Evolutionary conservation across 345 rosid genomes (phyloP).

Genomic region (Chamaenerion angustifolium): DNA sequence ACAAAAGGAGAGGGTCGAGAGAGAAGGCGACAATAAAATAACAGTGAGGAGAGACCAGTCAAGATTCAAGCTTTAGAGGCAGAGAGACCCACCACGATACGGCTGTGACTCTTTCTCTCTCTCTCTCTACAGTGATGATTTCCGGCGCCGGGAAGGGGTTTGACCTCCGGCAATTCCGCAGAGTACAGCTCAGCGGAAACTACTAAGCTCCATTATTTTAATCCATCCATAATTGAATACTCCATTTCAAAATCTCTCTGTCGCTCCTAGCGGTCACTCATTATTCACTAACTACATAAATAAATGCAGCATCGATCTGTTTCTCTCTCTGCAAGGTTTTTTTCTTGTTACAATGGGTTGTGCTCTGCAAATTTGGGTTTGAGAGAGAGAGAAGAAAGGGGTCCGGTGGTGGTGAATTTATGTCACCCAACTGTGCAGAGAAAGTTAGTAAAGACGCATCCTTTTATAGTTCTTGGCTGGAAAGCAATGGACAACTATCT

Average conservation of each 20-base stretch:
- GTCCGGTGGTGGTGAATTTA: constrained; percentile 3
- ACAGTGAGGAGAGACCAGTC: background rate
- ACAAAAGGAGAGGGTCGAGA: constrained; percentile 10
- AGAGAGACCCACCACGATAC: background rate
- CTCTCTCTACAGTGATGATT: background rate
- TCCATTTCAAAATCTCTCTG: background rate
- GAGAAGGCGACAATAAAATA: constrained; percentile 1
- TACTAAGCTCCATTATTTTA: constrained; percentile 1
- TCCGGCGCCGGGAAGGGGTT: constrained; percentile 17
- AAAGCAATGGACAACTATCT: constrained; percentile 6
- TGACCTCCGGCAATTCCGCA: constrained; percentile 27
- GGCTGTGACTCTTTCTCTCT: background rate
- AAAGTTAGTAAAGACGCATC: background rate
- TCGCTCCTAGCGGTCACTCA: background rate
- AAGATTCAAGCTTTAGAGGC: background rate
- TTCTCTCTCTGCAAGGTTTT: constrained; percentile 2
- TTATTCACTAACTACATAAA: background rate
- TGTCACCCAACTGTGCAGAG: constrained; percentile 6
- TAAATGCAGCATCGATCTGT: background rate
- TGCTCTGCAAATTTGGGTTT: background rate
- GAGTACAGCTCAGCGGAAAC: constrained; percentile 16
- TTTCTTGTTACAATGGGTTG: background rate
- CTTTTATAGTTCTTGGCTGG: background rate
- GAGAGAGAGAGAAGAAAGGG: constrained; percentile 1
- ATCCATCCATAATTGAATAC: no score